Base-by-base conservation (phyloP, 1,284 basidiomycete species). In the Tylopilus sp. region DNA sequence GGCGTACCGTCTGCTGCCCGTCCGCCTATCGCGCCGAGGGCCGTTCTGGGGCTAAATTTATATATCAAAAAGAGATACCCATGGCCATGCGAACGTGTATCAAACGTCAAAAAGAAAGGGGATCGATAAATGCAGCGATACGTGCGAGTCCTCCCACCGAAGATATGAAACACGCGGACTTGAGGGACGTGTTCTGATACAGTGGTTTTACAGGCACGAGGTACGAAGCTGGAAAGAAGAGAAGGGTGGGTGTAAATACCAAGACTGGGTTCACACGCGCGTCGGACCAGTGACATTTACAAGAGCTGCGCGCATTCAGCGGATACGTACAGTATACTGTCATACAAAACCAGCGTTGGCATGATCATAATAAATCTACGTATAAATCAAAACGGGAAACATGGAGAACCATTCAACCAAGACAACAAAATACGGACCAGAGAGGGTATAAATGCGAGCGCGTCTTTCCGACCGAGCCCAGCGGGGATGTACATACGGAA, bases 281-380 rank as follows among this genome's bases (percentile, higher is more conserved):
- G 21, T 6, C 21, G 6, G 21, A 24, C 21, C 21, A 6, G 21
- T 24, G 6, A 24, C 21, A 24, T 24, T 24, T 24, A 24, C 21
- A 24, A 28, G 18, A 28, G 40, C 26, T 26, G 39, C 38, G 44
- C 31, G 21, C 6, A 48, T 24, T 29, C 40, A 7, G 20, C 49
- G 36, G 55, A 54, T 50, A 48, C 10, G 28, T 7, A 35, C 31
- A 39, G 30, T 17, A 10, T 40, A 35, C 26, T 29, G 24, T 44
- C 47, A 9, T 46, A 36, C 3, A 15, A 34, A 30, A 47, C 30
- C 46, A 45, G 30, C 17, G 38, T 53, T 29, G 38, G 26, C 44
- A 42, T 5, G 31, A 17, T 44, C 15, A 8, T 56, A 61, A 46
- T 24, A 24, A 3, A 24, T 24, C 3, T 61, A 61, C 14, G 34